A percentile compares a stretch with the other conserved stretches of the same genome.
phyloP scores from a whole-genome alignment of 331 rosid genomes.

The Arachis monticola region DNA sequence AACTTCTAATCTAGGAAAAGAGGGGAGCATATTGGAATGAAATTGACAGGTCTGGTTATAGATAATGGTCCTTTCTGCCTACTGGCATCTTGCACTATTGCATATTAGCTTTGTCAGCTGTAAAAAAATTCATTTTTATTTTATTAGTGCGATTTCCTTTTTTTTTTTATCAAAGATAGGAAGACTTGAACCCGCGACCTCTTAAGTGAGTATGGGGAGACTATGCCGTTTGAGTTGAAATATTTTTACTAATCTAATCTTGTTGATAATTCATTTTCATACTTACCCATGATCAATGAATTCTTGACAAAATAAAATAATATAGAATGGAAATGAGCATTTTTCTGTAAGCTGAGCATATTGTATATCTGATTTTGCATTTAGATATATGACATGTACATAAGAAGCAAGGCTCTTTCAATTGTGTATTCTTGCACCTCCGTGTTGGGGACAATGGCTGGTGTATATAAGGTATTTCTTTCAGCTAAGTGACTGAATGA shows the following conservation, averaged over 20 bases:
- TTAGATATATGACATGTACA: slow-evolving; percentile 79
- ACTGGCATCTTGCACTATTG: neutral
- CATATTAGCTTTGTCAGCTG: slow-evolving; percentile 8
- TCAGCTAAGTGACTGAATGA: slow-evolving; percentile 30
- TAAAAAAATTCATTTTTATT: neutral
- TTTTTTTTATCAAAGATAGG: neutral
- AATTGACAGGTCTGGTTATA: neutral
- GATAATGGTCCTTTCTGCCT: neutral
- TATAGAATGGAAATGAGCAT: neutral
- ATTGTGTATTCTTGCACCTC: slow-evolving; percentile 83
- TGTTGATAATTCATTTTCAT: slow-evolving; percentile 5
- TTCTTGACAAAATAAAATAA: neutral
- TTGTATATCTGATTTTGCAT: slow-evolving; percentile 32
- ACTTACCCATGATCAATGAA: slow-evolving; percentile 1
- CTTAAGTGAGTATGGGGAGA: too few relatives aligned
- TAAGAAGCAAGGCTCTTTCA: slow-evolving; percentile 74
- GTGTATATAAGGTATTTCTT: slow-evolving; percentile 78
- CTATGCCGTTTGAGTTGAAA: neutral
- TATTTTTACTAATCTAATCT: neutral
- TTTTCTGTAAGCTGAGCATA: slow-evolving; percentile 19
- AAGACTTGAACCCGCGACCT: too few relatives aligned
- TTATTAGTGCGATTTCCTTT: neutral
- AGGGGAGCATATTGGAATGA: slow-evolving; percentile 3
- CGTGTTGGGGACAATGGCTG: slow-evolving; percentile 87
- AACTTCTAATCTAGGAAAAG: neutral